Percentiles rank a stretch among this genome's conserved stretches.
These are phyloP conservation scores for Knufia fluminis DNA, from an alignment of 2,329 filamentous ascomycete species.

Conservation along the genomic window DNA sequence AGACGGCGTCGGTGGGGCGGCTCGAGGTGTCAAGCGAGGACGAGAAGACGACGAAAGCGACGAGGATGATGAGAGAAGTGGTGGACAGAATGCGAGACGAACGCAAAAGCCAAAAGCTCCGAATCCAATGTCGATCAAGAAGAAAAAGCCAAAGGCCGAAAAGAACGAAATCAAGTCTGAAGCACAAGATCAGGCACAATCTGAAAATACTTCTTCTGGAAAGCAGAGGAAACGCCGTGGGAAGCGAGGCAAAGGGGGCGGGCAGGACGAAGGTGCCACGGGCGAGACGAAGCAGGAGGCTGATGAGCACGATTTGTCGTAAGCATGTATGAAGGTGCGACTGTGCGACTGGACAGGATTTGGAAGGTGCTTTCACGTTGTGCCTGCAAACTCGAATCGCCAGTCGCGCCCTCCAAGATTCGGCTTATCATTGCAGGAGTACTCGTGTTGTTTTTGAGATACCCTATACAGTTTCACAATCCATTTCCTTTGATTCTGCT, in stretches of 20 bases:
- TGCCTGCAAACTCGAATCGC: too few relatives aligned
- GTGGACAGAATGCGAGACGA: constrained; percentile 25
- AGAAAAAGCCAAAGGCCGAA: constrained; percentile 30
- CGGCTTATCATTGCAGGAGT: too few relatives aligned
- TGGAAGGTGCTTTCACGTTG: too few relatives aligned
- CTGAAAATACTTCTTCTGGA: constrained; percentile 17
- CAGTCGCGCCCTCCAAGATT: too few relatives aligned
- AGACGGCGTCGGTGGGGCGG: constrained; percentile 30
- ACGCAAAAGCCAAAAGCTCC: constrained; percentile 35
- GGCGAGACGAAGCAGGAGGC: too few relatives aligned
- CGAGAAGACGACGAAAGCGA: constrained; percentile 21
- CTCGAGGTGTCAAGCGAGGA: constrained; percentile 29
- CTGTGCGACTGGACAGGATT: not conserved
- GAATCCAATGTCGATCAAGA: constrained; percentile 41
- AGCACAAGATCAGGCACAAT: constrained; percentile 14
- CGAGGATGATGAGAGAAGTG: constrained; percentile 21
- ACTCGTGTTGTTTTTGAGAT: constrained; percentile 6
- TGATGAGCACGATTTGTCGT: not conserved
- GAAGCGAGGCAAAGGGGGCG: constrained; percentile 10
- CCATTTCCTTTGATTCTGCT: not conserved
- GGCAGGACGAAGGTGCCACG: not conserved
- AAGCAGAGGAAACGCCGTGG: constrained; percentile 9
- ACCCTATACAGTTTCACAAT: not conserved
- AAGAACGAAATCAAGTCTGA: not conserved
- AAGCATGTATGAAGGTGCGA: not conserved